Evolutionary conservation across 768 basidiomycete species (phyloP), one percentile per base, ranked within the genome.

Genomic region (Mycena belliarum): DNA sequence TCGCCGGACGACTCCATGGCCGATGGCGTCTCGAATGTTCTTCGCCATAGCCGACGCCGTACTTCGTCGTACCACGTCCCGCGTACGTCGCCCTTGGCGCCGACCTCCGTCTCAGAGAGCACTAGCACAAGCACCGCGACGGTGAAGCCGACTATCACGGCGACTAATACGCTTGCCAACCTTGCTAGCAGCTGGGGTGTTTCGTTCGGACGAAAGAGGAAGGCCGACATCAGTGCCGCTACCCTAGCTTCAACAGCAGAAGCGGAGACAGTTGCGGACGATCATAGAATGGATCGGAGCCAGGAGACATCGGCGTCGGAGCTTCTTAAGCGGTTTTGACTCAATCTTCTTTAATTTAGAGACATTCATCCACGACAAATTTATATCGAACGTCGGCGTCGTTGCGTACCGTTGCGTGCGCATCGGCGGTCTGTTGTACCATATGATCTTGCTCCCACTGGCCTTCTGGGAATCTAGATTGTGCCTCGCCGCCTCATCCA

Each of bases 111-210:
- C 20, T 28, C 73, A 23, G 54, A 74, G 33, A 69, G 70, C 54
- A 37, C 67, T 60, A 54, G 63, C 55, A 48, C 60, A 41, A 63
- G 66, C 43, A 65, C 72, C 18, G 68, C 69, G 35, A 52, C 70
- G n/a, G 66, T 67, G 1, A 65, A 67, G 32, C 70, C 76, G 20
- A 65, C 71, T 14, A 49, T 73, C 40, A 79, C 79, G 5, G 78
- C 84, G 6, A 76, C 80, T 14, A 77, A 79, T 37, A 79, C 86
- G 12, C 66, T 87, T 20, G 82, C 84, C 12, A 83, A 73, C 57
- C 72, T 87, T 46, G 85, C 85, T 6, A 85, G 76, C 46, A 88
- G 80, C 68, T 88, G 83, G 83, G 86, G 86, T 1, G 80, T 83
- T 51, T 71, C 83, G 2, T 87, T 89, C 66, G 84, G 85, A 28